Evolutionary conservation across 495 filamentous ascomycete genomes (phyloP), one percentile per base, ranked within the genome.

Genomic region (Penicillium pulvis): DNA sequence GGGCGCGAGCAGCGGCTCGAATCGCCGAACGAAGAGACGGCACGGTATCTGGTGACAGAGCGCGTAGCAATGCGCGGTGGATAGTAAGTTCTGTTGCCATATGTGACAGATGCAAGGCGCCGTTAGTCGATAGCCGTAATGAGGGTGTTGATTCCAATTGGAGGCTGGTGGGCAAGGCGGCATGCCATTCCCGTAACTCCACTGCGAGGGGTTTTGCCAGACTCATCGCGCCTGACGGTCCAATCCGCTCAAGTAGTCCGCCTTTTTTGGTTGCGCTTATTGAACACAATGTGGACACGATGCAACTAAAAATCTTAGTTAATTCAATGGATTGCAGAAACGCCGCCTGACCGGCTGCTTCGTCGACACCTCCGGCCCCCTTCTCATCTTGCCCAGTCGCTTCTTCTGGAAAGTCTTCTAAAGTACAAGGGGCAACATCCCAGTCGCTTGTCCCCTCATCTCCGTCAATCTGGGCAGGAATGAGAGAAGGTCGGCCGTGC

Each of bases 51-150:
- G 60, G 64, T 1, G 61, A 51, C 45, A 93, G 76, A 19, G 88
- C 89, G 33, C 90, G 87, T 46, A 93, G 83, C 63, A 93, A 92
- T 58, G 89, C 83, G 14, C 91, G 83, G 66, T 95, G 91, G 50
- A 95, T 87, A 0, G 88, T 92, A 65, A 93, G 91, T 66, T 93
- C 91, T 11, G 88, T 86, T 24, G 91, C 89, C 63, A 91, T 92
- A 73, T 93, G 92, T 43, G 87, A 89, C 19, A 95, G 83, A 71
- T 93, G 90, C 41, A 95, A 79, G 64, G 86, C 91, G 43, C 91
- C 91, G 69, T 80, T 83, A 57, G 82, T 81, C 33, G 81, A 85
- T 50, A 86, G 77, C 46, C 79, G 80, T 42, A 65, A 67, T 6
- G 64, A 54, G 53, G 60, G 59, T 11, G 64, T 64, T 28, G 71